Conservation (phyloP, 2,329 filamentous ascomycete genomes). For the Phialocephala subalpina region DNA sequence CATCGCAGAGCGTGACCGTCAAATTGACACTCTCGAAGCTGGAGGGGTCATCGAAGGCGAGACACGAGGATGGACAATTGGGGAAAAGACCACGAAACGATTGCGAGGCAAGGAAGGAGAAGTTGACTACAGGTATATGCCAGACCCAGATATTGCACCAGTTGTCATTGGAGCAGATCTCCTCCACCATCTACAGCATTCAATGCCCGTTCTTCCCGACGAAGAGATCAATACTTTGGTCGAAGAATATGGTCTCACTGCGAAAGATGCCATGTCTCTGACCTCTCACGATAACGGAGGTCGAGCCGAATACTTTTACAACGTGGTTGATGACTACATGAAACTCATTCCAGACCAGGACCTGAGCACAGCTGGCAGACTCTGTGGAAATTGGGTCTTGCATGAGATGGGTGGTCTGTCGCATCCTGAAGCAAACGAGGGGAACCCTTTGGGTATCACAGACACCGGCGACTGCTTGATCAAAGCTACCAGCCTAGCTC, state of each 20-base stretch:
- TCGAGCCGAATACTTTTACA: conserved; percentile 82
- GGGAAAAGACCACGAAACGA: conserved; percentile 80
- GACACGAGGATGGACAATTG: conserved; percentile 91
- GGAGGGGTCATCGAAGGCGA: conserved; percentile 83
- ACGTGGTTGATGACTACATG: conserved; percentile 58
- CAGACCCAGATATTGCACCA: conserved; percentile 88
- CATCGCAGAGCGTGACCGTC: conserved; percentile 86
- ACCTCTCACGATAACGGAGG: conserved; percentile 80
- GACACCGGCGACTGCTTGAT: conserved; percentile 39
- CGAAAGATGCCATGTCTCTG: conserved; percentile 85
- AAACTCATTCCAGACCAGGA: conserved; percentile 10
- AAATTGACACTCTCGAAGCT: conserved; percentile 80
- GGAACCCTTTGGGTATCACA: conserved; percentile 37
- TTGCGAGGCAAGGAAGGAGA: conserved; percentile 94
- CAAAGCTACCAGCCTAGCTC: conserved; percentile 45
- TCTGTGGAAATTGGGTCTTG: conserved; percentile 73
- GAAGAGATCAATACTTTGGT: conserved; percentile 70
- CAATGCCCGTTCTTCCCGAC: conserved; percentile 77
- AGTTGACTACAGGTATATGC: conserved; percentile 98
- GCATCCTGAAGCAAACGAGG: conserved; percentile 49
- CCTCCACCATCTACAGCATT: conserved; percentile 66
- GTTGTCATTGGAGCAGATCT: conserved; percentile 78
- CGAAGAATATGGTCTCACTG: conserved; percentile 69
- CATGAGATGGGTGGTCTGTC: conserved; percentile 78
- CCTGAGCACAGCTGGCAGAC: conserved; percentile 48